A percentile compares a stretch with the other conserved stretches of the same genome.
These are phyloP conservation scores for Phalaenopsis hybrid DNA, from an alignment of 116 monocot species.

Conservation along the genomic window DNA sequence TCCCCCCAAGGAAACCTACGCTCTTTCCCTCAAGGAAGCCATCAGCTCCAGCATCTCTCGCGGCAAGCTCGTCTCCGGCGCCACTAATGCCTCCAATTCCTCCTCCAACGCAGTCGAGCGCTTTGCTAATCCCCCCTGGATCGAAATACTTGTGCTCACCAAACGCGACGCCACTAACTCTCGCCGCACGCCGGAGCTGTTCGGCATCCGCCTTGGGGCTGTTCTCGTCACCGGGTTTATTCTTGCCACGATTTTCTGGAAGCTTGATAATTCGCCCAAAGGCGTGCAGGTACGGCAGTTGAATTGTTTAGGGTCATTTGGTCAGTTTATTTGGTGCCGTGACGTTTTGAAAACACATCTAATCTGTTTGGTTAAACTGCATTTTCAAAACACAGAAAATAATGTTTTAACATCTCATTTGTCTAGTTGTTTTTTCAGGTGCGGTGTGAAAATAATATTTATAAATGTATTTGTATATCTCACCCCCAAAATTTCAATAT, in stretches of 20 bases:
- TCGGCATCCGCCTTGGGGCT: constrained; percentile 44
- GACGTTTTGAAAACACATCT: too few relatives aligned
- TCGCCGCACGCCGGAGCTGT: constrained; percentile 52
- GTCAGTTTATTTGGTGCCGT: too few relatives aligned
- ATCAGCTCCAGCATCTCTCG: constrained; percentile 63
- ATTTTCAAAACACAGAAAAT: too few relatives aligned
- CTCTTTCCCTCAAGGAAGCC: constrained; percentile 60
- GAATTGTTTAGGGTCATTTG: too few relatives aligned
- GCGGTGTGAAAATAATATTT: too few relatives aligned
- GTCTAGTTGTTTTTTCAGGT: too few relatives aligned
- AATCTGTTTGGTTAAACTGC: too few relatives aligned
- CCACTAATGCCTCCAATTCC: neutral
- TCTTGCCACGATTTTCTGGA: constrained; percentile 70
- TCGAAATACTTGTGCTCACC: constrained; percentile 50
- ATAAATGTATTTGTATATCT: too few relatives aligned
- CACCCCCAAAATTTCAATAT: too few relatives aligned
- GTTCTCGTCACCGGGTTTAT: constrained; percentile 69
- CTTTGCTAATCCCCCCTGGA: constrained; percentile 64
- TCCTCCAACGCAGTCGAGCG: constrained; percentile 19
- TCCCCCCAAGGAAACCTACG: neutral
- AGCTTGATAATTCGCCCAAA: constrained; percentile 51
- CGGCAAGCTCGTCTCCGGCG: constrained; percentile 59
- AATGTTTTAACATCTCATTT: too few relatives aligned
- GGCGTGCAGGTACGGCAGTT: constrained; percentile 32
- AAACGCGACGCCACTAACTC: constrained; percentile 45